Evolutionary conservation across 192 early-diverging fungal genomes (phyloP).

Genomic region (Piromyces sp.): DNA sequence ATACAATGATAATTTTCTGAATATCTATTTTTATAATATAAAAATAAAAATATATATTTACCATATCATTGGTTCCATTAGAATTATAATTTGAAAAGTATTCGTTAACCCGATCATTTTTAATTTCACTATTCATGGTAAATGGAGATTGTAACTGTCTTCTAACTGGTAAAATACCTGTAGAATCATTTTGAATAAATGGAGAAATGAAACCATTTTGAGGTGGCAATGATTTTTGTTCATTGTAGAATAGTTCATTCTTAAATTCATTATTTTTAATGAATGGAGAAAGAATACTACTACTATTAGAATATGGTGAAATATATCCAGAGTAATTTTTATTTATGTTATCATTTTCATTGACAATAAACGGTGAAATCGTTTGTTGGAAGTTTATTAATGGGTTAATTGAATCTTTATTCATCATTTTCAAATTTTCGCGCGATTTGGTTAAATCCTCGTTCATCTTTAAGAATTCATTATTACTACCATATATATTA

Average conservation of each 20-base stretch:
- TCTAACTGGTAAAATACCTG: not conserved
- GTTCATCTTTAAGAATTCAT: not conserved
- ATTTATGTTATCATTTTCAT: not conserved
- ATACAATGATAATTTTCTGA: too few relatives aligned
- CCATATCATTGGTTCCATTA: not conserved
- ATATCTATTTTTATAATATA: too few relatives aligned
- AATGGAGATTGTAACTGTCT: not conserved
- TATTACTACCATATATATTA: not conserved
- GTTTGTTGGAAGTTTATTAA: not conserved
- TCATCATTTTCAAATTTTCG: not conserved
- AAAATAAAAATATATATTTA: too few relatives aligned
- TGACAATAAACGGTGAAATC: not conserved
- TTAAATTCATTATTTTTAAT: not conserved
- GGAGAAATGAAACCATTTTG: not conserved
- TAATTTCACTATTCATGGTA: not conserved
- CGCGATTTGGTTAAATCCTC: not conserved
- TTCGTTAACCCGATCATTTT: not conserved
- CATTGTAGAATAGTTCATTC: not conserved
- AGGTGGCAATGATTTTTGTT: not conserved
- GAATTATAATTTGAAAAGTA: not conserved
- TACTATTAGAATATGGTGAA: not conserved
- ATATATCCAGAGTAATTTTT: not conserved
- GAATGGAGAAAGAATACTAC: not conserved
- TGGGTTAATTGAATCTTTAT: not conserved
- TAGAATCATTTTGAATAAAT: not conserved